Conservation (phyloP, 768 basidiomycete genomes). For the Trametes punicea region DNA sequence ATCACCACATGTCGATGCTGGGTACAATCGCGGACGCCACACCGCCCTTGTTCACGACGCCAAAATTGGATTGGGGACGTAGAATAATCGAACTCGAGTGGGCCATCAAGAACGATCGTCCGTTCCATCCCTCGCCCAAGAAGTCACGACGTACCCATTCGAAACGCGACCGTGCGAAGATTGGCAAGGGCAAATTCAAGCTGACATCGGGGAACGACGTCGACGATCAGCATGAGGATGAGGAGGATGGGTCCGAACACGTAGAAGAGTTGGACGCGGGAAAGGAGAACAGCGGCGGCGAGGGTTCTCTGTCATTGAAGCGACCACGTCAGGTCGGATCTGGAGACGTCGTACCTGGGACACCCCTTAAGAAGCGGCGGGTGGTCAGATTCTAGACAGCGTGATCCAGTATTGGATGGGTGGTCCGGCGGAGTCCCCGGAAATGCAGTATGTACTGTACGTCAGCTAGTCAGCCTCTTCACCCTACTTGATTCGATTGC, state of each 20-base stretch:
- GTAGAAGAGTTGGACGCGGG: background rate
- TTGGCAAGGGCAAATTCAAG: slow-evolving; percentile 4
- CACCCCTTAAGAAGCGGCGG: slow-evolving; percentile 39
- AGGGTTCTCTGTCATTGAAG: slow-evolving; percentile 1
- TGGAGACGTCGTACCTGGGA: slow-evolving; percentile 19
- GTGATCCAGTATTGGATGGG: background rate
- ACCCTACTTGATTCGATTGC: background rate
- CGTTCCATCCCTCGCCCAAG: slow-evolving; percentile 56
- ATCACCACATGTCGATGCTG: background rate
- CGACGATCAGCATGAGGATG: background rate
- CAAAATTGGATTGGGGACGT: slow-evolving; percentile 2
- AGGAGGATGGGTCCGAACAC: slow-evolving; percentile 4
- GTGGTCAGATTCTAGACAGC: slow-evolving; percentile 7
- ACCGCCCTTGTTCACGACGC: no score
- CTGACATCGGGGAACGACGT: background rate
- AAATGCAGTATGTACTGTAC: background rate
- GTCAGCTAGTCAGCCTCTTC: background rate
- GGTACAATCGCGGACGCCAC: background rate
- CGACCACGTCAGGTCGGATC: slow-evolving; percentile 7
- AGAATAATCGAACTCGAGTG: slow-evolving; percentile 84
- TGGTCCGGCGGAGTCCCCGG: background rate
- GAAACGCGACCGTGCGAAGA: background rate
- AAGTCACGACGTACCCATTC: slow-evolving; percentile 5
- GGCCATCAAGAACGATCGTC: slow-evolving; percentile 61
- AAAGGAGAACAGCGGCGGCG: slow-evolving; percentile 9